Evolutionary conservation across 139 green algal genomes (phyloP).

Genomic region (Diplosphaera chodatii): DNA sequence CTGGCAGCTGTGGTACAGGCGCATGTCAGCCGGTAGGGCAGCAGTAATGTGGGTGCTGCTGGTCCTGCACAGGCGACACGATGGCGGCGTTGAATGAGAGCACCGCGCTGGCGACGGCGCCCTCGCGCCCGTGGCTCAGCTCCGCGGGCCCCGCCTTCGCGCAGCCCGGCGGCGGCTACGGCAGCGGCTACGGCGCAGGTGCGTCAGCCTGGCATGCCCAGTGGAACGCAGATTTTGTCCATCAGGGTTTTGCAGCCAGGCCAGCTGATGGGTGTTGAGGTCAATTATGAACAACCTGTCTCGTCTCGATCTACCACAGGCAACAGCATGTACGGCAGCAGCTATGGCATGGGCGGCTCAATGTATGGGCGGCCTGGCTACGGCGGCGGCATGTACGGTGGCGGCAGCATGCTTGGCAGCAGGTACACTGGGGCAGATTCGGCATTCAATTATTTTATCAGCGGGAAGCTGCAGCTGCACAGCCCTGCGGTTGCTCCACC

Average conservation of each 20-base stretch:
- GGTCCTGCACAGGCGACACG: neutral
- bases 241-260: no score
- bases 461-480: no score
- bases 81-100: neutral
- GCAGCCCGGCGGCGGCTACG: no score
- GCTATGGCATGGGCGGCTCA: slow-evolving; percentile 16
- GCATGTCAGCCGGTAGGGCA: no score
- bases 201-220: no score
- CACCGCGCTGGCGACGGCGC: neutral
- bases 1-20: no score
- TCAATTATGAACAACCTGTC: no score
- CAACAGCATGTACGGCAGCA: slow-evolving; percentile 14
- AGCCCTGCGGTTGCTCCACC: no score
- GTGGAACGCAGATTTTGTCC: no score
- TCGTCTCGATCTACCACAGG: neutral
- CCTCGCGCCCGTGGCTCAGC: neutral
- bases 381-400: slow-evolving; percentile 33
- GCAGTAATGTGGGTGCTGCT: no score
- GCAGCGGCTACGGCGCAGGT: slow-evolving; percentile 5
- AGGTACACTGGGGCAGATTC: slow-evolving; percentile 20
- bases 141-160: neutral
- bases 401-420: slow-evolving; percentile 8
- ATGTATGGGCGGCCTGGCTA: slow-evolving; percentile 26
- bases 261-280: no score
- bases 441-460: no score